These are phyloP conservation scores for Colletotrichum lindemuthianum DNA, from an alignment of 2,329 filamentous ascomycete species.

Conservation along the genomic window DNA sequence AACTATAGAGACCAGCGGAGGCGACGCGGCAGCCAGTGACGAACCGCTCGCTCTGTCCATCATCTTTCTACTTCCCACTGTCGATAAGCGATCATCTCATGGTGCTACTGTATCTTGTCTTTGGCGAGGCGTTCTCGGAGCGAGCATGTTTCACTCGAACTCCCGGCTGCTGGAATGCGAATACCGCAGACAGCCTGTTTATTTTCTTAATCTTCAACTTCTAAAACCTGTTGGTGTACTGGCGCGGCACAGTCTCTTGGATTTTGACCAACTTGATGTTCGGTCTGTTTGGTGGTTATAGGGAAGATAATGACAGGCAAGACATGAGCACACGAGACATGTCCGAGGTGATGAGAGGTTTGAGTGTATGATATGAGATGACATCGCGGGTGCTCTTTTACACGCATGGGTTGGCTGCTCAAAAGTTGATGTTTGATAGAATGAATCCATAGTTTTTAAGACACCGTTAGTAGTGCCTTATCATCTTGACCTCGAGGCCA, in stretches of 20 bases:
- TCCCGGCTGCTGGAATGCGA: slow-evolving; percentile 19
- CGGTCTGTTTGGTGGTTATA: not conserved
- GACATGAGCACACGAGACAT: slow-evolving; percentile 1
- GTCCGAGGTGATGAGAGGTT: not conserved
- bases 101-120: slow-evolving; percentile 10
- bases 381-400: not conserved
- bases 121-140: slow-evolving; percentile 27
- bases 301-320: not conserved
- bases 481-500: not conserved
- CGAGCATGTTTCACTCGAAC: not conserved
- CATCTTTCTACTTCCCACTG: not conserved
- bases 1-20: slow-evolving; percentile 31
- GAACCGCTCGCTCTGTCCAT: not conserved
- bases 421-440: slow-evolving; percentile 14
- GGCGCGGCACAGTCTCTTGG: not conserved
- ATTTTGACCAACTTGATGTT: not conserved
- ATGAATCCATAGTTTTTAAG: slow-evolving; percentile 11
- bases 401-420: slow-evolving; percentile 2
- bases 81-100: slow-evolving; percentile 10
- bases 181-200: not conserved
- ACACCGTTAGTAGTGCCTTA: not conserved
- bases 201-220: slow-evolving; percentile 21
- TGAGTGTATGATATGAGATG: slow-evolving; percentile 12
- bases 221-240: not conserved
- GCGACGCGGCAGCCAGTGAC: slow-evolving; percentile 29